Percentiles rank a stretch among this genome's conserved stretches.
Evolutionary conservation across 2,329 filamentous ascomycete species (phyloP).

Genomic region (Pestalotiopsis fici): DNA sequence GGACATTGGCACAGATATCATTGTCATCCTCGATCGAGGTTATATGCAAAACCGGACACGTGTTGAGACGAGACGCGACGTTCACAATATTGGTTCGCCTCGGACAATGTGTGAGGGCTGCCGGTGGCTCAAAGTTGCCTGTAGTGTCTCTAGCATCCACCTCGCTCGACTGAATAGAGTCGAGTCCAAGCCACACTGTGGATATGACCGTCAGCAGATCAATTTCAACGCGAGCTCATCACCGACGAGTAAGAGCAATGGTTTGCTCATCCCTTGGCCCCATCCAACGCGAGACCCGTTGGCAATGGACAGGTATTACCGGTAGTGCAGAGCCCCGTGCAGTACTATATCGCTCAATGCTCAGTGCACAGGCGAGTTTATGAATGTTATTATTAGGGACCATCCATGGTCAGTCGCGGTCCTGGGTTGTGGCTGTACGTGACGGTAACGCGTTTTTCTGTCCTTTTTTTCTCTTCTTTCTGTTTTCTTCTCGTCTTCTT

Average conservation of each 20-base stretch:
- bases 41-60: not conserved
- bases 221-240: not conserved
- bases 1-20: not conserved
- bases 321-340: not conserved
- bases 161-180: not conserved
- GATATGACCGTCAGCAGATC: not conserved
- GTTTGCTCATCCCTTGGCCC: not conserved
- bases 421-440: not conserved
- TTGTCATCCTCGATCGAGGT: not conserved
- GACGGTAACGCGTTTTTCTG: not conserved
- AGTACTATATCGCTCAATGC: not conserved
- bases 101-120: not conserved
- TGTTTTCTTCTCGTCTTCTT: not conserved
- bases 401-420: not conserved
- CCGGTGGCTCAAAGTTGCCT: not conserved
- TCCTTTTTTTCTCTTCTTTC: not conserved
- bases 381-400: not conserved
- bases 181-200: not conserved
- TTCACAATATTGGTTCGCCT: not conserved
- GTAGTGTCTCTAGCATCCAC: not conserved
- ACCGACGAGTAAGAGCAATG: not conserved
- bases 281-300: no score
- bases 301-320: no score
- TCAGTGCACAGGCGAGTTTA: not conserved
- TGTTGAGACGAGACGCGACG: not conserved